phyloP scores from a whole-genome alignment of 306 rosid species.

The Corylus avellana region DNA sequence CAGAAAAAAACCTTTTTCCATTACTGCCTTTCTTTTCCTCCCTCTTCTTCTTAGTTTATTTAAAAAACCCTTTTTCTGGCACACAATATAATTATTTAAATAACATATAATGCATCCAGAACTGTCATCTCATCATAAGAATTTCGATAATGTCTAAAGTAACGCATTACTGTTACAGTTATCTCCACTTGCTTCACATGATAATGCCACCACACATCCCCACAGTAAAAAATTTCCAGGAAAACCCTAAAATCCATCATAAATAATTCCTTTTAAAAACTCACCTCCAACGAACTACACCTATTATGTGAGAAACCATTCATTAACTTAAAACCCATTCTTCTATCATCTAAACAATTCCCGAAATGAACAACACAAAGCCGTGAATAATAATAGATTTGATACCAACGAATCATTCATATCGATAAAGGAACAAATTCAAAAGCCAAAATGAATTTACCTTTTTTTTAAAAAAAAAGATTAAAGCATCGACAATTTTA shows the following conservation, averaged over 20 bases:
- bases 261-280: background rate
- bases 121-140: background rate
- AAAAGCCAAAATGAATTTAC: background rate
- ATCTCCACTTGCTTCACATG: background rate
- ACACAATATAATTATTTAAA: background rate
- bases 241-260: background rate
- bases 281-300: background rate
- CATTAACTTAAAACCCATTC: background rate
- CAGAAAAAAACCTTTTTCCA: background rate
- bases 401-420: too few species aligned
- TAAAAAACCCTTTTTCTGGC: background rate
- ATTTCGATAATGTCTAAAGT: background rate
- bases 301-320: background rate
- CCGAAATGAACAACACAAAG: background rate
- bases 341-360: constrained; percentile 1
- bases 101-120: background rate
- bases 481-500: background rate
- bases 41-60: background rate
- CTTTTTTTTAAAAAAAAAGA: background rate
- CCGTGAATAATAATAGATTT: background rate
- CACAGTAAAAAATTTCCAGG: background rate
- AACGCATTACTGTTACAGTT: background rate
- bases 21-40: background rate
- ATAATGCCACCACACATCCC: background rate
- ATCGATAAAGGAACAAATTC: background rate